A percentile compares a stretch with the other conserved stretches of the same genome.
Conservation (phyloP, 306 rosid species). For the Sophora flavescens region DNA sequence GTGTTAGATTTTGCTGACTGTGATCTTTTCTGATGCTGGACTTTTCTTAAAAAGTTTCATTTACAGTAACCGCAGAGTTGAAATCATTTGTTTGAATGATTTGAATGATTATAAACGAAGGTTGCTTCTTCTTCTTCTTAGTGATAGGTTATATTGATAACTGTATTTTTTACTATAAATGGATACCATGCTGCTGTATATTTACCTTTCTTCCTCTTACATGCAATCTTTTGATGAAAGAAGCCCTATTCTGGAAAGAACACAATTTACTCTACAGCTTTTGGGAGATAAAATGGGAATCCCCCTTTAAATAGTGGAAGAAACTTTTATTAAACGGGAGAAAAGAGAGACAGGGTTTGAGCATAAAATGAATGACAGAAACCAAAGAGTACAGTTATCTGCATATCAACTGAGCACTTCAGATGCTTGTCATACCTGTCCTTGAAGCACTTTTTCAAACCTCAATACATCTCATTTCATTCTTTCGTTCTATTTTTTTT, state of each 20-base stretch:
- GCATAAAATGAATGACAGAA: neutral
- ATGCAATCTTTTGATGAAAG: conserved; percentile 26
- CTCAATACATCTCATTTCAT: conserved; percentile 2
- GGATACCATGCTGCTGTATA: neutral
- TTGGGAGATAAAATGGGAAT: neutral
- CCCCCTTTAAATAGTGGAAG: neutral
- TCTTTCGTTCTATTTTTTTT: neutral
- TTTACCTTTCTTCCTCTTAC: conserved; percentile 23
- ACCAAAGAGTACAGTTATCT: neutral
- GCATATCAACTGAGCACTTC: conserved; percentile 8
- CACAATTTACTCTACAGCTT: neutral
- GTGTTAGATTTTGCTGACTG: neutral
- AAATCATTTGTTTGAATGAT: conserved; percentile 6
- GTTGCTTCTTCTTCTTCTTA: conserved; percentile 27
- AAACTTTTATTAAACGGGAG: neutral
- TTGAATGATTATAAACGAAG: conserved; percentile 24
- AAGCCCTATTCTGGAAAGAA: conserved; percentile 18
- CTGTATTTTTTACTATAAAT: neutral
- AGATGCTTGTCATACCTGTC: neutral
- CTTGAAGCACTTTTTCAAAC: neutral
- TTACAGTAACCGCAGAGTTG: conserved; percentile 19
- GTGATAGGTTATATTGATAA: conserved; percentile 19
- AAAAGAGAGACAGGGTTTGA: neutral
- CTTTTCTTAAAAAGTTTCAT: conserved; percentile 14
- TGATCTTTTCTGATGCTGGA: conserved; percentile 24